Evolutionary conservation across 208 protist genomes (phyloP), one percentile per base, ranked within the genome.

Genomic region (Blechomonas ayalai): DNA sequence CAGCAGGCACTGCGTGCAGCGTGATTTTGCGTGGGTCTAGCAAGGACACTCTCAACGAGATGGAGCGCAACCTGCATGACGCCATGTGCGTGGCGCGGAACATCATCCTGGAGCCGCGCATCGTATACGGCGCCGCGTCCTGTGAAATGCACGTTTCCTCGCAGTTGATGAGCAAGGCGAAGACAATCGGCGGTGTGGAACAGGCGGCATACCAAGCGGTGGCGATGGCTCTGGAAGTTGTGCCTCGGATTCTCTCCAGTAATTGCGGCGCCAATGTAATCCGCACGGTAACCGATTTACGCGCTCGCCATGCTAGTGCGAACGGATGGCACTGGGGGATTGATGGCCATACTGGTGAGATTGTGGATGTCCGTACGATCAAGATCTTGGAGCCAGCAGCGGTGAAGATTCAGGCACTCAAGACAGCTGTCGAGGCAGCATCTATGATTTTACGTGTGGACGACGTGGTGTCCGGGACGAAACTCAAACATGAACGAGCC

Each of bases 11-110:
- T 62, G 98, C 98, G 10, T 99, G 98, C 79, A 98, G 97, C 43
- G 96, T 99, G 58, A 39, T 99, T 4, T 86, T 99, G 9, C 90
- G 99, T 53, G 99, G 99, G 51, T 96, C 98, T 20, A 97, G 80
- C 65, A 99, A 99, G 78, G 98, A 99, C 71, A 91, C 98, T n/a
- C 87, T 99, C 16, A 98, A 99, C 56, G 99, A 99, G 82, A 95
- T 99, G 62, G 96, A 98, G 79, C 81, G 97, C 53, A 99, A 98
- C 78, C 70, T 99, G 13, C 86, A 97, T 34, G 99, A 99, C 65
- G 98, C 98, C 27, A 97, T 99, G 88, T 90, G 89, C 70, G 97
- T 99, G 12, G 95, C 96, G 15, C 85, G 97, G 35, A 99, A 99
- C 78, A 88, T 99, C 26, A 72, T 99, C 42, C 59, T 97, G 18